Base-by-base conservation (phyloP, 805 yeast genomes). In the Wickerhamiella azymoides region DNA sequence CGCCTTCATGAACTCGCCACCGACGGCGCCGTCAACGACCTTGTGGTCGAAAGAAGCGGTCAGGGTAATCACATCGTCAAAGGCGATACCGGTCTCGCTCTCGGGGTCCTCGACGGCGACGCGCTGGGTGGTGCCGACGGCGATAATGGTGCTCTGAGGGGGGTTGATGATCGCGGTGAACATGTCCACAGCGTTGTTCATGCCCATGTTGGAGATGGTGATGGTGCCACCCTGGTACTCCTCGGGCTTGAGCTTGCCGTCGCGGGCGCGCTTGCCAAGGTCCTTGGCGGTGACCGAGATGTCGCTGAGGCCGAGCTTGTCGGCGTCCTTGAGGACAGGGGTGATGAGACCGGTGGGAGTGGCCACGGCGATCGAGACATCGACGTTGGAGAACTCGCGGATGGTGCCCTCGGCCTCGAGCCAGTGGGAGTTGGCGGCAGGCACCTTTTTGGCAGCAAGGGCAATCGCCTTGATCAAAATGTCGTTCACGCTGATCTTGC, bases 151-250 rank as follows among this genome's bases (percentile, higher is more conserved):
- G 43, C 88, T 74, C 69, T 89, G 98, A 46, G 99, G 99, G 52
- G 96, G 97, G 76, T 92, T 92, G 66, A 92, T 80, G 67, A 92
- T 92, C 32, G 98, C 89, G 26, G 98, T 89, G 78, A 92, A 92
- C 63, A 81, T 61, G 53, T 78, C 73, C 40, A 89, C 96, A 47
- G 98, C 97, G 48, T 70, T 76, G 78, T 92, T 92, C 98, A 92
- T 92, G 63, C 99, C 99, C 74, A 92, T 73, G 80, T 92, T 92
- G 54, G 97, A 92, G 62, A 92, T 89, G 65, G 96, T 86, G 66
- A 92, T 84, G 57, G 98, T 88, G 62, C 99, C 99, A 59, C 99
- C 99, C 75, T 85, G 95, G 80, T 83, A 92, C 71, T 92, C 98
- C 66, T 85, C 94, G 52, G 99, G 99, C 54, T 69, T 62, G 64